Conservation (phyloP, 257 asterid species). For the Echites panduratus region DNA sequence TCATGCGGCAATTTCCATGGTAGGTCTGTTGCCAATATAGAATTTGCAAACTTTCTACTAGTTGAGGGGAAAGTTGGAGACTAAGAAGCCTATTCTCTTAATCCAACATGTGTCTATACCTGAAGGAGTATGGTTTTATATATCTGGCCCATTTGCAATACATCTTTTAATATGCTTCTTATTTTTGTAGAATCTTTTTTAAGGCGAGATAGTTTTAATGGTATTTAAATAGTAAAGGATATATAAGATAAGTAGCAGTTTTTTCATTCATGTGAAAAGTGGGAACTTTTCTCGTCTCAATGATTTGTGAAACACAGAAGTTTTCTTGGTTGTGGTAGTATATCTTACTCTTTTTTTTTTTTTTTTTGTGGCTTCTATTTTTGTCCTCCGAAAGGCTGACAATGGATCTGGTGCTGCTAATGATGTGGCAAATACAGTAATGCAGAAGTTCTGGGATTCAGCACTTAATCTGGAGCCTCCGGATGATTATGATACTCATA, state of each 20-base stretch:
- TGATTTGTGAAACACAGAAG: neutral
- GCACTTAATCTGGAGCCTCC: conserved; percentile 78
- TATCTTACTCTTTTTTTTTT: neutral
- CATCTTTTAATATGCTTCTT: neutral
- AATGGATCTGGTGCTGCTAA: conserved; percentile 63
- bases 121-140: neutral
- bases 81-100: neutral
- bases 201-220: neutral
- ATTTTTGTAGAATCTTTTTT: neutral
- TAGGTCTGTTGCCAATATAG: conserved; percentile 20
- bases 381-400: conserved; percentile 52
- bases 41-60: neutral
- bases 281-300: too few relatives aligned
- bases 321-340: neutral
- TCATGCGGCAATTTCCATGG: conserved; percentile 90
- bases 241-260: too few relatives aligned
- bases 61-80: neutral
- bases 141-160: neutral
- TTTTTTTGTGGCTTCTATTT: neutral
- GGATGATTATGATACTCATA: conserved; percentile 75
- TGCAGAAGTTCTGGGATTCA: conserved; percentile 99
- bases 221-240: neutral
- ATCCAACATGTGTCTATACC: neutral
- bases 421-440: conserved; percentile 69
- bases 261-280: too few relatives aligned